phyloP scores from a whole-genome alignment of 2,329 filamentous ascomycete genomes.

The Aspergillus persii region DNA sequence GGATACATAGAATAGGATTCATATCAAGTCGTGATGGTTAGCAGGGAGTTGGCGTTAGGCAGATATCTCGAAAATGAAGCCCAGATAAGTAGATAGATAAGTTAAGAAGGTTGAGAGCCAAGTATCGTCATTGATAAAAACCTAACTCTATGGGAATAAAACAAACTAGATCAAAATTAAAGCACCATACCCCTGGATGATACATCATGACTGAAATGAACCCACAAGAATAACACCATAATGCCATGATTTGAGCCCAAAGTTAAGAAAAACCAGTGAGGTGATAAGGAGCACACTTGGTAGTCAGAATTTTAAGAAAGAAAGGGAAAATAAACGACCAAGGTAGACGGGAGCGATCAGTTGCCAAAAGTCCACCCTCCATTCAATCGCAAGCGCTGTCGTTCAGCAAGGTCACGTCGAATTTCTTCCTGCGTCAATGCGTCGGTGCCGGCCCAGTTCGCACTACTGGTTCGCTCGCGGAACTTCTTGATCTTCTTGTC shows the following conservation, averaged over 20 bases:
- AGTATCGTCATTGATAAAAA: not conserved
- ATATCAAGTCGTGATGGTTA: no score
- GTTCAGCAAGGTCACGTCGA: conserved; percentile 71
- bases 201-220: not conserved
- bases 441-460: conserved; percentile 86
- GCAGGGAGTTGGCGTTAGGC: no score
- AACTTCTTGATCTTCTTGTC: conserved; percentile 88
- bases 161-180: not conserved
- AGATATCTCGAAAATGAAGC: no score
- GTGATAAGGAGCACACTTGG: not conserved
- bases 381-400: conserved; percentile 75
- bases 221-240: not conserved
- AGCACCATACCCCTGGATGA: not conserved
- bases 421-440: conserved; percentile 85
- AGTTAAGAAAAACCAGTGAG: not conserved
- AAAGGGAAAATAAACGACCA: conserved; percentile 19
- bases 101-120: not conserved
- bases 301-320: not conserved
- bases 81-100: no score
- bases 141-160: not conserved
- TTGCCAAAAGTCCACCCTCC: conserved; percentile 79
- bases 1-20: no score
- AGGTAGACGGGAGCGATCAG: conserved; percentile 3
- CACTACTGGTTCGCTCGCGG: conserved; percentile 85
- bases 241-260: not conserved